These are phyloP conservation scores for Coemansia aciculifera DNA, from an alignment of 192 early-diverging fungal genomes.

Conservation along the genomic window DNA sequence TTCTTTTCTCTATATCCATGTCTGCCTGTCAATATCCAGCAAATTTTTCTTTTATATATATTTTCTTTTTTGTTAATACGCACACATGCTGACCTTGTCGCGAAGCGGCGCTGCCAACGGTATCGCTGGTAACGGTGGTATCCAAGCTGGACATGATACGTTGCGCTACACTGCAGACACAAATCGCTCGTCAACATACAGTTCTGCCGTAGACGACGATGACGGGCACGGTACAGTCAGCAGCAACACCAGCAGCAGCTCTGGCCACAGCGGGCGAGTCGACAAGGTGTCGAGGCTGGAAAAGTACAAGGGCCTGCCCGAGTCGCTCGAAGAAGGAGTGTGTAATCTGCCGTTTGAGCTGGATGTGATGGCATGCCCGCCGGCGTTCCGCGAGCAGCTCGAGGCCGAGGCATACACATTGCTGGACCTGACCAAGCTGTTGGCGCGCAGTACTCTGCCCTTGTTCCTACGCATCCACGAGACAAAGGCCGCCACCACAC, in stretches of 20 bases:
- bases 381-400: constrained; percentile 51
- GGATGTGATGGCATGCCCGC: constrained; percentile 47
- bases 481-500: constrained; percentile 49
- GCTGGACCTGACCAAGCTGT: constrained; percentile 47
- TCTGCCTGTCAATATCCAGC: background rate
- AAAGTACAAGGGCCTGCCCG: constrained; percentile 50
- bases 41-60: background rate
- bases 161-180: constrained; percentile 11
- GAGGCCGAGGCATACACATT: constrained; percentile 43
- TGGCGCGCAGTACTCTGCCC: constrained; percentile 42
- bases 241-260: constrained; percentile 17
- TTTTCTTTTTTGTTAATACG: background rate
- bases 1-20: background rate
- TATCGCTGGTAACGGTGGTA: background rate
- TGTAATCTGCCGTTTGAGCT: constrained; percentile 44
- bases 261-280: constrained; percentile 26
- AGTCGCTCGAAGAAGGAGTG: constrained; percentile 47
- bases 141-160: background rate
- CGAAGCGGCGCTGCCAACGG: constrained; percentile 6
- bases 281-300: constrained; percentile 52
- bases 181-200: constrained; percentile 38
- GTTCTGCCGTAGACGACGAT: constrained; percentile 9
- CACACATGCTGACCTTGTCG: constrained; percentile 29
- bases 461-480: constrained; percentile 51
- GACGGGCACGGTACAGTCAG: constrained; percentile 14